phyloP scores from a whole-genome alignment of 169 alveolate genomes.

The Pseudocohnilembus persalinus region DNA sequence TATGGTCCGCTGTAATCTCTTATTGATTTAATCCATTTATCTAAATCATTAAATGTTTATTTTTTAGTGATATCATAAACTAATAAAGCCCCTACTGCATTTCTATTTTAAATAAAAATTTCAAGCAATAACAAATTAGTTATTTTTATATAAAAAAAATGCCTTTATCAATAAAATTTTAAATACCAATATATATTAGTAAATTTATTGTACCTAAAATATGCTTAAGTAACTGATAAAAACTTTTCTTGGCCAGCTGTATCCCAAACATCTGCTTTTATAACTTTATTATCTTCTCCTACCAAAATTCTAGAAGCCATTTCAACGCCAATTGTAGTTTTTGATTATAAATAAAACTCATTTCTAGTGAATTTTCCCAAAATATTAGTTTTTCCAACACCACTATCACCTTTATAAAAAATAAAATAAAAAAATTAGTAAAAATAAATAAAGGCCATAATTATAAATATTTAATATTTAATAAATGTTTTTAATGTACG shows the following conservation, averaged over 20 bases:
- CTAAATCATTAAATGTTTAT: constrained; percentile 59
- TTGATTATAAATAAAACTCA: constrained; percentile 60
- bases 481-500: too few species aligned
- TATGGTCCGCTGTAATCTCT: constrained; percentile 48
- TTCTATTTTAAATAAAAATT: not conserved
- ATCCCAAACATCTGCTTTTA: constrained; percentile 81
- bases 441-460: too few species aligned
- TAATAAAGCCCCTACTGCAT: constrained; percentile 65
- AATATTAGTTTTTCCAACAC: constrained; percentile 75
- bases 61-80: constrained; percentile 65
- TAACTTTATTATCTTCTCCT: constrained; percentile 42
- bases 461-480: too few species aligned
- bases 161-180: not conserved
- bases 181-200: too few species aligned
- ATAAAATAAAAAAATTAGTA: too few species aligned
- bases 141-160: too few species aligned
- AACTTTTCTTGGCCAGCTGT: constrained; percentile 76
- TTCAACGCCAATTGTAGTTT: constrained; percentile 85
- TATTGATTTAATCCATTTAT: constrained; percentile 63
- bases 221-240: constrained; percentile 54
- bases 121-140: not conserved
- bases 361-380: constrained; percentile 75
- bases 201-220: constrained; percentile 50
- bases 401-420: constrained; percentile 60
- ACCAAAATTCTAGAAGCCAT: constrained; percentile 64